These are phyloP conservation scores for Tuber umbilicatum DNA, from an alignment of 495 filamentous ascomycete species.

Conservation along the genomic window DNA sequence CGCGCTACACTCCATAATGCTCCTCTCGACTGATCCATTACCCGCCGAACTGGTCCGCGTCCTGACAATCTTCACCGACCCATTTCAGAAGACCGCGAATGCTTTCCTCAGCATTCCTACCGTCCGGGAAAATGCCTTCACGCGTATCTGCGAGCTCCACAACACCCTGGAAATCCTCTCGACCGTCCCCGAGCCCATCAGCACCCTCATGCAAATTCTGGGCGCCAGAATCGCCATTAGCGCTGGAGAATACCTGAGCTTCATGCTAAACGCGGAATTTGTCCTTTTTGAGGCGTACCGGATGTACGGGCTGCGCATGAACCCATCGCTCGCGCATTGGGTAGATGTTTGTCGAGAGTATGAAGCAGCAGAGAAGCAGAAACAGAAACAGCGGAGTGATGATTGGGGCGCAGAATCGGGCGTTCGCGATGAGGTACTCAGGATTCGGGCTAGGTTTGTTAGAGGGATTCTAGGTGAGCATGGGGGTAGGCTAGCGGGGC, in stretches of 20 bases:
- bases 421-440: slow-evolving; percentile 34
- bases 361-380: slow-evolving; percentile 30
- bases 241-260: slow-evolving; percentile 33
- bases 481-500: slow-evolving; percentile 29
- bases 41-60: slow-evolving; percentile 24
- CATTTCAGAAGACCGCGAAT: slow-evolving; percentile 25
- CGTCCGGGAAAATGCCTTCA: slow-evolving; percentile 27
- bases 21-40: slow-evolving; percentile 23
- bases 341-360: slow-evolving; percentile 42
- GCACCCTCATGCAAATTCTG: slow-evolving; percentile 18
- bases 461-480: slow-evolving; percentile 38
- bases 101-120: slow-evolving; percentile 24
- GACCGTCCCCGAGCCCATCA: slow-evolving; percentile 13
- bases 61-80: slow-evolving; percentile 27
- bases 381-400: slow-evolving; percentile 7
- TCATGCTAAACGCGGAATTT: slow-evolving; percentile 42
- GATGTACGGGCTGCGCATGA: slow-evolving; percentile 36
- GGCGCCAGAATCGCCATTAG: slow-evolving; percentile 8
- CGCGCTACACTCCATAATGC: neutral
- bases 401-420: slow-evolving; percentile 16
- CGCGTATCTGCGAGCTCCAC: slow-evolving; percentile 38
- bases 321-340: slow-evolving; percentile 47
- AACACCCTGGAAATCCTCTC: slow-evolving; percentile 33
- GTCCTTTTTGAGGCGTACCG: slow-evolving; percentile 40
- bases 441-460: slow-evolving; percentile 38